Evolutionary conservation across 768 basidiomycete species (phyloP).

Genomic region (Hypholoma fasciculare): DNA sequence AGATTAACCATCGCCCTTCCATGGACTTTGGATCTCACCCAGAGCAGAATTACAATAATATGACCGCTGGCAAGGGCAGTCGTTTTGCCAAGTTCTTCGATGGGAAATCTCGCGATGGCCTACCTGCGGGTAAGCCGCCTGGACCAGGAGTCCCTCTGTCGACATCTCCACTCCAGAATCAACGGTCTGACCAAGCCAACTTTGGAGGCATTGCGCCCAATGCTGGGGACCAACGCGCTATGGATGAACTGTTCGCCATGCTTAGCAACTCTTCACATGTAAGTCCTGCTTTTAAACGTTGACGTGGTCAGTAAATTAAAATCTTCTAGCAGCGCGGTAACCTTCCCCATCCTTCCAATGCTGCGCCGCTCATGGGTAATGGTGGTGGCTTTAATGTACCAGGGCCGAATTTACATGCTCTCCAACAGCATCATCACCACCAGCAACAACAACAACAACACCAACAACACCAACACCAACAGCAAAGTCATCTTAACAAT

Average conservation of each 20-base stretch:
- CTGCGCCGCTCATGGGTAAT: conserved; percentile 20
- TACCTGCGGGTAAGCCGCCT: conserved; percentile 35
- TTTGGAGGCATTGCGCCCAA: conserved; percentile 34
- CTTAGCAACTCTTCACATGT: conserved; percentile 78
- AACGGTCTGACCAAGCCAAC: conserved; percentile 45
- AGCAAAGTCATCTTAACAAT: conserved; percentile 41
- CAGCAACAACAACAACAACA: conserved; percentile 44
- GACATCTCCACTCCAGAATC: conserved; percentile 45
- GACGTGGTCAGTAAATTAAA: background rate
- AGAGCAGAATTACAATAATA: conserved; percentile 39
- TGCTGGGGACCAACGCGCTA: conserved; percentile 54
- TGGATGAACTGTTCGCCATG: conserved; percentile 85
- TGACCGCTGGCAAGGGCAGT: conserved; percentile 68
- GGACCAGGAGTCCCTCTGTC: conserved; percentile 39
- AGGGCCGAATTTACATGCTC: conserved; percentile 36
- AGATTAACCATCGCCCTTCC: conserved; percentile 17
- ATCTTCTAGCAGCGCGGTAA: conserved; percentile 28
- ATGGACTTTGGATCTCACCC: conserved; percentile 19
- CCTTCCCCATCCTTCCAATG: conserved; percentile 20
- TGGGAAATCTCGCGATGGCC: conserved; percentile 55
- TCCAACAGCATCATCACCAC: conserved; percentile 35
- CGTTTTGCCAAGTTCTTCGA: conserved; percentile 90
- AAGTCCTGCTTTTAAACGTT: conserved; percentile 17
- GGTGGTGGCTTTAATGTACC: conserved; percentile 34
- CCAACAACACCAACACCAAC: conserved; percentile 43